Base-by-base conservation (phyloP, 441 rosid species). In the Breynia disticha region DNA sequence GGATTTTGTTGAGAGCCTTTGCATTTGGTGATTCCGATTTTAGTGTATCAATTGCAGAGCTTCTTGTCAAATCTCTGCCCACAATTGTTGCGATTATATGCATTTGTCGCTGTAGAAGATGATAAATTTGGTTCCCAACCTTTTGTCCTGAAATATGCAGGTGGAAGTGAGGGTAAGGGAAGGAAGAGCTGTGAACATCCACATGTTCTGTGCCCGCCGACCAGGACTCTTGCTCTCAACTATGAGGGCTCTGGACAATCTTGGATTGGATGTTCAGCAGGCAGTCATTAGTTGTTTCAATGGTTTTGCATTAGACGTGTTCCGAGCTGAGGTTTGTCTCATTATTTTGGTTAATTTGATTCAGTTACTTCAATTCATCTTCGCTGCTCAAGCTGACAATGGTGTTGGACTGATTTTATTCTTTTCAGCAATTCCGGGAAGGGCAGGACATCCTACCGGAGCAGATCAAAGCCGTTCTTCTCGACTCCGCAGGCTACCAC, bases 241-340 rank as follows among this genome's bases (percentile, higher is more conserved):
- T 1, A 79, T 81, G 83, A 73, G 79, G 64, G 83, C 85, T 38
- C 59, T 84, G 66, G 91, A 84, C 62, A 79, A 70, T 72, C 83
- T 84, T 22, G 91, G 87, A 13, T 70, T 84, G 7, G 91, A 84
- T 61, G 74, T 84, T 55, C 91, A 79, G 62, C 87, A 81, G 75
- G 91, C 91, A 49, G 91, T 81, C 61, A 80, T 80, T 55, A 83
- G 90, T 69, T 83, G 90, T 60, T 83, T 83, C 68, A 83, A 80
- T 57, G 90, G 82, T 16, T 84, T 84, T 59, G 80, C 91, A 44
- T 72, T 84, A 83, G 91, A 81, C 57, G 73, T 84, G 61, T 84
- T 84, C 75, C 77, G 78, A 59, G 91, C 91, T 14, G 91, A 84
- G 91, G 91, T 84, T 28, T 28, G 35, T 28, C 35, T 28, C 35